These are phyloP conservation scores for Carex littledalei DNA, from an alignment of 176 grass and related monocot species.

Conservation along the genomic window DNA sequence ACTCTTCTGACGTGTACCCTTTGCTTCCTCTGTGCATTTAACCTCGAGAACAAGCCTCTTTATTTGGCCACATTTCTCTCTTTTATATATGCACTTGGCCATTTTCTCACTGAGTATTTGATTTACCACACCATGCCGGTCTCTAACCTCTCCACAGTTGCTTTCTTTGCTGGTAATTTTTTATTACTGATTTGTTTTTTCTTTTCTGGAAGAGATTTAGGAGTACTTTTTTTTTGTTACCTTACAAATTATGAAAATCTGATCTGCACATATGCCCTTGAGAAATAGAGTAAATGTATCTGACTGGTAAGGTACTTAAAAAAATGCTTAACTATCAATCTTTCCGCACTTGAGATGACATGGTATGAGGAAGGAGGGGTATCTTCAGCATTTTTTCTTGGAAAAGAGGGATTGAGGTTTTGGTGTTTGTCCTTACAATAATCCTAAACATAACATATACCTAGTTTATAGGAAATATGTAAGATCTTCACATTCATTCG, in stretches of 20 bases:
- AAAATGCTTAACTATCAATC: background rate
- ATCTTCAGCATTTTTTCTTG: background rate
- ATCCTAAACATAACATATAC: background rate
- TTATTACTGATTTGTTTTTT: background rate
- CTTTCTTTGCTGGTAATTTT: slow-evolving; percentile 77
- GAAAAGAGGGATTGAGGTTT: background rate
- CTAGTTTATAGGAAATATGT: background rate
- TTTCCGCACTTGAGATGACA: background rate
- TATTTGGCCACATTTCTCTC: slow-evolving; percentile 74
- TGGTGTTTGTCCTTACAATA: background rate
- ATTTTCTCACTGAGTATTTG: slow-evolving; percentile 81
- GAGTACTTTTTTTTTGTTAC: background rate
- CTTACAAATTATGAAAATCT: background rate
- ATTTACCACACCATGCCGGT: slow-evolving; percentile 74
- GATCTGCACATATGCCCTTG: background rate
- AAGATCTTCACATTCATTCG: background rate
- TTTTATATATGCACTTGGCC: slow-evolving; percentile 71
- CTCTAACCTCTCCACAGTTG: slow-evolving; percentile 73
- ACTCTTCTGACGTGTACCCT: slow-evolving; percentile 80
- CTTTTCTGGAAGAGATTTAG: background rate
- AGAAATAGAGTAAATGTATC: background rate
- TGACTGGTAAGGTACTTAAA: background rate
- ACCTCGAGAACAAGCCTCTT: slow-evolving; percentile 67
- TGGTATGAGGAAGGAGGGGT: background rate
- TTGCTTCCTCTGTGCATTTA: slow-evolving; percentile 84